phyloP scores from a whole-genome alignment of 495 filamentous ascomycete species.

The Trichoderma gamsii region DNA sequence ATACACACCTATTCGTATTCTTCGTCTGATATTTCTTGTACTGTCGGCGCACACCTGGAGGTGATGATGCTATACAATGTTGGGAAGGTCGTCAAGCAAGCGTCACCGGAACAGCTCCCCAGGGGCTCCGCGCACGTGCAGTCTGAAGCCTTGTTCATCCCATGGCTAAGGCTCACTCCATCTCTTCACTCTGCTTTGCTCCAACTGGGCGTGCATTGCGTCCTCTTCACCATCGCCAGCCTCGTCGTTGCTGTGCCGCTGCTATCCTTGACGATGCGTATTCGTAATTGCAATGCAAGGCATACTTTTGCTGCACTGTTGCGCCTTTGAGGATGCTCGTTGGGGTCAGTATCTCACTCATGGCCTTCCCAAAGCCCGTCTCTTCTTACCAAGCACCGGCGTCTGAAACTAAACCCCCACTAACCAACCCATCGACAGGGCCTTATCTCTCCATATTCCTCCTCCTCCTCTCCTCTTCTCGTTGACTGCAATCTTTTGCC shows the following conservation, averaged over 20 bases:
- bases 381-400: neutral
- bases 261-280: neutral
- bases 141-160: neutral
- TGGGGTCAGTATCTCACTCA: no score
- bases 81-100: neutral
- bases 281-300: no score
- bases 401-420: constrained; percentile 8
- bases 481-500: no score
- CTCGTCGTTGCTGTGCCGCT: neutral
- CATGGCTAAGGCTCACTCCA: neutral
- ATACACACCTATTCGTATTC: neutral
- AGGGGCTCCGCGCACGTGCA: neutral
- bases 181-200: neutral
- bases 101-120: neutral
- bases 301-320: no score
- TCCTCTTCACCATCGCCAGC: neutral
- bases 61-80: constrained; percentile 5
- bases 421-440: neutral
- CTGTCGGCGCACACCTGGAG: no score
- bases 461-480: constrained; percentile 5
- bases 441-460: constrained; percentile 1
- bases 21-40: no score
- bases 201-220: neutral
- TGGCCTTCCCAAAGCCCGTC: no score
- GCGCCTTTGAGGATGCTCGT: no score